Evolutionary conservation across 495 filamentous ascomycete species (phyloP), one percentile per base, ranked within the genome.

Genomic region (Trypethelium eluteriae): DNA sequence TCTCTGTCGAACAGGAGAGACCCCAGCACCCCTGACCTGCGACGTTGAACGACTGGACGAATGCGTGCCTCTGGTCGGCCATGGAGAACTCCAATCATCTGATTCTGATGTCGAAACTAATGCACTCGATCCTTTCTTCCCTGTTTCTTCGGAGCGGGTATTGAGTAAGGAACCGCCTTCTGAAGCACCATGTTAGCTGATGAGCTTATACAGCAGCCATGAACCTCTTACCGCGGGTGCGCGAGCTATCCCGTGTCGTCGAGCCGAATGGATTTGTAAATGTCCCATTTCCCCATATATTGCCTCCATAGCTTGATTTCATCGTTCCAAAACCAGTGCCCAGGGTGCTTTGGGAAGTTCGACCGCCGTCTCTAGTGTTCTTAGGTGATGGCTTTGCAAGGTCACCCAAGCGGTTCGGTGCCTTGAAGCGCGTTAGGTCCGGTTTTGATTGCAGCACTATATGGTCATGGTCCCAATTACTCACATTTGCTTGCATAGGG

Each of bases 251-350:
- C 32, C 53, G 18, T 36, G 53, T 59, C 5, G 53, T n/a, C 0
- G 53, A 59, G 49, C 49, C 49, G 10, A 59, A 59, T 34, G 53
- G 6, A 36, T 32, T 59, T 9, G 11, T 36, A 36, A 59, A 59
- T 7, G 53, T 32, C 7, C 53, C 32, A 59, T 36, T 59, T 6
- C 53, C 32, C 53, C 53, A 59, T 59, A 59, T 59, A 14, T 59
- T 59, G 18, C 53, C 32, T 59, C 53, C 53, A 59, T 59, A 59
- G 53, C 53, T 59, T 59, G 53, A 35, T 18, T 59, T 59, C 53
- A 34, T 59, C 7, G 25, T 18, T 36, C 53, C 53, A 32, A 59
- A 59, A 59, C 53, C 53, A 2, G 53, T 59, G 3, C 53, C 53
- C 3, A 59, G 32, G 3, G 53, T 59, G 6, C 53, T 18, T 34